A percentile compares a stretch with the other conserved stretches of the same genome.
Evolutionary conservation across 345 rosid species (phyloP).

Genomic region (Viola odorata): DNA sequence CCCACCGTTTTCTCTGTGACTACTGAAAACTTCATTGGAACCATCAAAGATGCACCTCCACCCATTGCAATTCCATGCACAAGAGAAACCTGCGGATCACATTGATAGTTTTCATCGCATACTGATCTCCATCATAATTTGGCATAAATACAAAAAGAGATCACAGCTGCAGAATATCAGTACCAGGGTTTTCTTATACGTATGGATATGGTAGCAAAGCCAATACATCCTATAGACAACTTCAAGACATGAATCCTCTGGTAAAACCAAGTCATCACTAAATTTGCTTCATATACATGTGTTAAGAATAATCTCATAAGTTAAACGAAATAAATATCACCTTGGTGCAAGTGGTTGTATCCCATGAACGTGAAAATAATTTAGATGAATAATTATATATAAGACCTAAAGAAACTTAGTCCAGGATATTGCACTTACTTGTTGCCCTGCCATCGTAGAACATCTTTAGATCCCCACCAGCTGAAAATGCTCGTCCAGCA

Average conservation of each 20-base stretch:
- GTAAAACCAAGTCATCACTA: constrained; percentile 11
- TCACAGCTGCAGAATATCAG: neutral
- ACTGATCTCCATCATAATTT: neutral
- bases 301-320: constrained; percentile 6
- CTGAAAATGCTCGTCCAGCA: constrained; percentile 87
- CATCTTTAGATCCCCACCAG: constrained; percentile 92
- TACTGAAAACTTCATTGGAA: constrained; percentile 85
- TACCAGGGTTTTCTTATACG: constrained; percentile 80
- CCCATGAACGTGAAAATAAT: constrained; percentile 2
- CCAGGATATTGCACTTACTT: constrained; percentile 37
- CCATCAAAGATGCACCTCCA: constrained; percentile 92
- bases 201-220: constrained; percentile 89
- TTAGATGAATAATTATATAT: neutral
- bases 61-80: constrained; percentile 94
- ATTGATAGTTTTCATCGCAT: neutral
- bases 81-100: constrained; percentile 67
- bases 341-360: neutral
- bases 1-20: constrained; percentile 92
- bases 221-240: constrained; percentile 95
- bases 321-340: neutral
- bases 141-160: neutral
- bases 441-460: constrained; percentile 75
- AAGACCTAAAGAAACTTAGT: neutral
- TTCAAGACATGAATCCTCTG: constrained; percentile 89
- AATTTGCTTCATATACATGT: neutral